A percentile compares a stretch with the other conserved stretches of the same genome.
Conservation (phyloP, 768 basidiomycete genomes). For the Favolaschia claudopus region DNA sequence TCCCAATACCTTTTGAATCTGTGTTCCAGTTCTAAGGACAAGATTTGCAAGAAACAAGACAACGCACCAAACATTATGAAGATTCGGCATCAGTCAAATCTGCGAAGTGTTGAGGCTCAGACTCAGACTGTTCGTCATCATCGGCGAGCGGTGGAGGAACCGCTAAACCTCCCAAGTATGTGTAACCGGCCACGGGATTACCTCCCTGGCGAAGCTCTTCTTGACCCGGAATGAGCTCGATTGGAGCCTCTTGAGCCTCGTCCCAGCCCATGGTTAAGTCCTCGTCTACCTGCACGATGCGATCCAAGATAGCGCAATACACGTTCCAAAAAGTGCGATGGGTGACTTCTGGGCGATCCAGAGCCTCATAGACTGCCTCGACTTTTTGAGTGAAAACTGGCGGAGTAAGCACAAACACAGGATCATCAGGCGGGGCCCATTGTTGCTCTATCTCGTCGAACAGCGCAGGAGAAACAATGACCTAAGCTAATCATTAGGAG, state of each 20-base stretch:
- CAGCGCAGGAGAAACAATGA: constrained; percentile 22
- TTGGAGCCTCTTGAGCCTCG: neutral
- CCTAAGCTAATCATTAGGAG: constrained; percentile 14
- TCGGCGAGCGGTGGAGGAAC: neutral
- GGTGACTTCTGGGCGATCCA: constrained; percentile 20
- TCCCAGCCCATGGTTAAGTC: neutral
- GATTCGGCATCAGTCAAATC: constrained; percentile 2
- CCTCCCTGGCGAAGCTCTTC: neutral
- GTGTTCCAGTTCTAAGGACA: too few species aligned
- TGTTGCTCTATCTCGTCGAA: constrained; percentile 27
- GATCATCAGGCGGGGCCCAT: constrained; percentile 38
- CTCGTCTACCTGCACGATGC: neutral
- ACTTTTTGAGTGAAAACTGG: constrained; percentile 25
- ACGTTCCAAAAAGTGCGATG: constrained; percentile 23
- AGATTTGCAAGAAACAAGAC: too few species aligned
- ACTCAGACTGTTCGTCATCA: neutral
- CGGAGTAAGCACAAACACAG: constrained; percentile 41
- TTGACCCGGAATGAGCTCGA: neutral
- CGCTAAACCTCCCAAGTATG: neutral
- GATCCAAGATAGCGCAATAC: neutral
- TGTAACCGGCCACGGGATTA: neutral
- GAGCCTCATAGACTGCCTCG: constrained; percentile 14
- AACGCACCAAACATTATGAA: too few species aligned
- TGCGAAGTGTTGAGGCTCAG: neutral
- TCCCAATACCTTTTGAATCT: too few species aligned